A percentile compares a stretch with the other conserved stretches of the same genome.
These are phyloP conservation scores for Entoloma clypeatum DNA, from an alignment of 1,284 basidiomycete species.

Conservation along the genomic window DNA sequence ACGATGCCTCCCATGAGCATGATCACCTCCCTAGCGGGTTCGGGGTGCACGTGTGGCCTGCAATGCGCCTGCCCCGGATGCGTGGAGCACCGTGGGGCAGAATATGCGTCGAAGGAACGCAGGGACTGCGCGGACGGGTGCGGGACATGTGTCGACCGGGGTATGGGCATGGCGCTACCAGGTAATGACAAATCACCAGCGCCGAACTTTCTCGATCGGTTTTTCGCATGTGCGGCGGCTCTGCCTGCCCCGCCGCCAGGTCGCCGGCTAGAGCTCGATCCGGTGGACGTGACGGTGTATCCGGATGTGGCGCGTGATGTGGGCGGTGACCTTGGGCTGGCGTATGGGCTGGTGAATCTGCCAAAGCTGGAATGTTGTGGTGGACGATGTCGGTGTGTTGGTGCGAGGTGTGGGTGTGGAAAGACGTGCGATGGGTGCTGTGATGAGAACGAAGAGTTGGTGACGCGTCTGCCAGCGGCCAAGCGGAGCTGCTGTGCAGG, in stretches of 20 bases:
- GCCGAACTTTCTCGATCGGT: conserved; percentile 49
- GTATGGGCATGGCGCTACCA: conserved; percentile 41
- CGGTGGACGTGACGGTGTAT: conserved; percentile 47
- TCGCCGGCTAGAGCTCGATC: conserved; percentile 43
- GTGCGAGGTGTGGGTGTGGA: conserved; percentile 48
- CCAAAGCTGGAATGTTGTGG: conserved; percentile 69
- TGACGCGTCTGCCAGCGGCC: conserved; percentile 10
- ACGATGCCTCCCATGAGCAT: conserved; percentile 57
- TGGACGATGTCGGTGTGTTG: conserved; percentile 53
- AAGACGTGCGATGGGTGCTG: conserved; percentile 51
- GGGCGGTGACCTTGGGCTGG: conserved; percentile 35
- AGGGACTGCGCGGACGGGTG: conserved; percentile 61
- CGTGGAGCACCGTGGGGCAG: conserved; percentile 55
- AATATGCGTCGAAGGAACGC: conserved; percentile 41
- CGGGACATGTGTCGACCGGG: conserved; percentile 58
- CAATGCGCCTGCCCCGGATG: conserved; percentile 73
- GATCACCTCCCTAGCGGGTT: conserved; percentile 52
- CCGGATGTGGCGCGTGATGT: conserved; percentile 34
- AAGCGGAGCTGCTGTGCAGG: conserved; percentile 31
- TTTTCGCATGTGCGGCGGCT: conserved; percentile 60
- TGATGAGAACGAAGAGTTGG: conserved; percentile 26
- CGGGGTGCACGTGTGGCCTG: conserved; percentile 67
- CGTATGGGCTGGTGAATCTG: conserved; percentile 48
- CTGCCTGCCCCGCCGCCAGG: conserved; percentile 51
- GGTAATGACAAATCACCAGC: conserved; percentile 16